Evolutionary conservation across 495 filamentous ascomycete species (phyloP), one percentile per base, ranked within the genome.

Genomic region (Lophium mytilinum): DNA sequence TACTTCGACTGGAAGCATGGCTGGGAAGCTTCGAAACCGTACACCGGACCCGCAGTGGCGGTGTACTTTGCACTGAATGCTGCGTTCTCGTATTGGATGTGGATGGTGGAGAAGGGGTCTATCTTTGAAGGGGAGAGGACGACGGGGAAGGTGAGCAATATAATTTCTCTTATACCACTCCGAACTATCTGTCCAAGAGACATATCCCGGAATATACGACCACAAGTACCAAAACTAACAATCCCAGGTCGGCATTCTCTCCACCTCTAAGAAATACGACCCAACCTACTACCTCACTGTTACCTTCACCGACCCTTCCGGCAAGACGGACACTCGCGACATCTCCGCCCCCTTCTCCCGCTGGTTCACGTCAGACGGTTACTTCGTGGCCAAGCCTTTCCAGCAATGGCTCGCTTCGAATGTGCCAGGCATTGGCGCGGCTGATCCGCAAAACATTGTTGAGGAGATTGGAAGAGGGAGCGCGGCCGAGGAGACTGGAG

Each of bases 1-100:
- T 84, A 83, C 63, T 90, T 86, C 67, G 93, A 98, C 78, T 95
- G 89, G 73, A 87, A 84, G 61, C 73, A 91, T 35, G 90, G 90
- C 55, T 97, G 92, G 79, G 90, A 96, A 46, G 71, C 72, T 37
- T 91, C 89, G 15, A 92, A 88, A 63, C 76, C 74, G 51, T 80
- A 79, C 62, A 96, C 91, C 24, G 75, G 87, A 9, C 77, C 76
- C 37, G 89, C 90, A 0, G 94, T 97, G 4, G 75, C 77, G 11
- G 60, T 83, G 6, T 98, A 97, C 76, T 85, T 91, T 48, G 47
- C 83, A 1, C 75, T 97, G 36, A 97, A 98, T 72, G 78, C 78
- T 14, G 71, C 78, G 9, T 77, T 97, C 51, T 92, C 89, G 35
- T 80, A 80, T 58, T 98, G 93, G 93, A 84, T 96, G 58, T 86